phyloP scores from a whole-genome alignment of 495 filamentous ascomycete species.

The Aspergillus homomorphus region DNA sequence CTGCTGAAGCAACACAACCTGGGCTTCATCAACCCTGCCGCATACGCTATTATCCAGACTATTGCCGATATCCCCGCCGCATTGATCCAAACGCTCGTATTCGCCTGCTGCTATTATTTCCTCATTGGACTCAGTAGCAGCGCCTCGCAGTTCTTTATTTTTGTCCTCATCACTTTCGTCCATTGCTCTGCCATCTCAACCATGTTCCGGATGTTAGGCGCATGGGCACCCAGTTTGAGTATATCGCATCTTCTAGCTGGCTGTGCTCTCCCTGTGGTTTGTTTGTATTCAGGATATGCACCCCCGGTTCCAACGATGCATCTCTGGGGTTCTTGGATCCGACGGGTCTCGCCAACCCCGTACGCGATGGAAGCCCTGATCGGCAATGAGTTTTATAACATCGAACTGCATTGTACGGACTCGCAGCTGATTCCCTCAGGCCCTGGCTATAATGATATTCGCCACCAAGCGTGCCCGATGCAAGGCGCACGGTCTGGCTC shows the following conservation, averaged over 20 bases:
- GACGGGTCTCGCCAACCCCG: constrained; percentile 75
- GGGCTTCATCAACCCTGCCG: neutral
- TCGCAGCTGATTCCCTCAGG: constrained; percentile 66
- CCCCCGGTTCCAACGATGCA: constrained; percentile 69
- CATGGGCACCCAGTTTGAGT: constrained; percentile 79
- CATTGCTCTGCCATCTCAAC: constrained; percentile 76
- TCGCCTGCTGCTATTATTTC: constrained; percentile 77
- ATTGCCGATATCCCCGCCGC: neutral
- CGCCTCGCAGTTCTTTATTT: constrained; percentile 75
- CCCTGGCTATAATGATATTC: constrained; percentile 60
- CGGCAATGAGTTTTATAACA: constrained; percentile 73
- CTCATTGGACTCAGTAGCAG: constrained; percentile 66
- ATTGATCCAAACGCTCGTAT: constrained; percentile 22
- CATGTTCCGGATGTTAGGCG: constrained; percentile 75
- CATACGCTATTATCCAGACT: neutral
- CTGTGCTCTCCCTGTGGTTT: constrained; percentile 64
- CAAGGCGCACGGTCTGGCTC: constrained; percentile 63
- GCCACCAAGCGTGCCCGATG: constrained; percentile 72
- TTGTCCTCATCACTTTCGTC: constrained; percentile 60
- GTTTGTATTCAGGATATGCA: constrained; percentile 75
- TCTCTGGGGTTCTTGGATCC: constrained; percentile 78
- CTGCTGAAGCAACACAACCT: neutral
- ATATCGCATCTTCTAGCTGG: constrained; percentile 73
- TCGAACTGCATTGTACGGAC: constrained; percentile 60
- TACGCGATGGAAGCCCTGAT: constrained; percentile 72